Percentiles rank a stretch among this genome's conserved stretches.
phyloP scores from a whole-genome alignment of 495 filamentous ascomycete genomes.

The Daldinia childiae region DNA sequence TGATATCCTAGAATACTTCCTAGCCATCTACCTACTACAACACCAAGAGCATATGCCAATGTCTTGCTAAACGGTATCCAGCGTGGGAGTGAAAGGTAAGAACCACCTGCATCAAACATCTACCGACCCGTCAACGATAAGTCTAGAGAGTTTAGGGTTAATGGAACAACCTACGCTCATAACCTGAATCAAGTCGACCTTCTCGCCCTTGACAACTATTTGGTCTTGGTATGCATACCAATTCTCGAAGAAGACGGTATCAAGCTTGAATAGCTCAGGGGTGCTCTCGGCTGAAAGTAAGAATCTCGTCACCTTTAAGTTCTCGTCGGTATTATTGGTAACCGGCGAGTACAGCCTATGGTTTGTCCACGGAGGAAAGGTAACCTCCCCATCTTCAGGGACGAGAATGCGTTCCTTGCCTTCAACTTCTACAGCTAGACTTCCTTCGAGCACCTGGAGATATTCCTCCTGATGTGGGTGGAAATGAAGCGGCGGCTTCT shows the following conservation, averaged over 20 bases:
- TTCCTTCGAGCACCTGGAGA: conserved; percentile 51
- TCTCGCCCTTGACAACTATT: conserved; percentile 51
- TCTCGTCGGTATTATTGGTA: conserved; percentile 22
- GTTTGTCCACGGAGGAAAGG: conserved; percentile 49
- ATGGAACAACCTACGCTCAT: conserved; percentile 49
- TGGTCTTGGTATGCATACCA: conserved; percentile 65
- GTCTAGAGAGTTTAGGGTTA: background rate
- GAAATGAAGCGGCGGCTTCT: conserved; percentile 59
- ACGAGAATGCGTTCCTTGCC: conserved; percentile 47
- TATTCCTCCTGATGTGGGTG: conserved; percentile 58
- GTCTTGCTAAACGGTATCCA: conserved; percentile 58
- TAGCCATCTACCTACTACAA: conserved; percentile 62
- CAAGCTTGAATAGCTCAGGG: conserved; percentile 49
- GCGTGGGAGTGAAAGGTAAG: conserved; percentile 56
- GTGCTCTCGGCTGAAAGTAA: conserved; percentile 49
- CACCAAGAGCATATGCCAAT: conserved; percentile 50
- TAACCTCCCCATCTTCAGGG: conserved; percentile 48
- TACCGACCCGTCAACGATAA: conserved; percentile 28
- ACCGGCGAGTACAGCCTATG: conserved; percentile 53
- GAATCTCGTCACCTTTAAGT: conserved; percentile 39
- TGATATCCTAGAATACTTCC: conserved; percentile 62
- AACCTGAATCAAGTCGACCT: conserved; percentile 57
- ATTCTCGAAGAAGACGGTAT: conserved; percentile 64
- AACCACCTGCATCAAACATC: conserved; percentile 60
- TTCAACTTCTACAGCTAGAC: conserved; percentile 50